Evolutionary conservation across 2,329 filamentous ascomycete genomes (phyloP).

Genomic region (Stachybotrys chartarum): DNA sequence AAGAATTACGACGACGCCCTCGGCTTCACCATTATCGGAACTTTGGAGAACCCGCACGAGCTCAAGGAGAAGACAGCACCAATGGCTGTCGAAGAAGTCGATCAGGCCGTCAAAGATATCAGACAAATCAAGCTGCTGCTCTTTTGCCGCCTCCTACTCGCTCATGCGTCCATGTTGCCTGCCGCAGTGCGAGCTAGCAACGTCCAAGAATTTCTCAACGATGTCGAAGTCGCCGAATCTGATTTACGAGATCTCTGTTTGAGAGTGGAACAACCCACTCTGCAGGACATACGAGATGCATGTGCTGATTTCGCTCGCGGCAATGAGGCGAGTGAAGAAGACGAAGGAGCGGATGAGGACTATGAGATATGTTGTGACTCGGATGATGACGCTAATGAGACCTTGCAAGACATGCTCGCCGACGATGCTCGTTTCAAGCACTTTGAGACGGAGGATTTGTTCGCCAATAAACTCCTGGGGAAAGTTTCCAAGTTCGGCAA

Average conservation of each 20-base stretch:
- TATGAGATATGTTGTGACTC: not conserved
- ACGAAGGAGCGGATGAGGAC: slow-evolving; percentile 3
- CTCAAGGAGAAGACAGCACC: slow-evolving; percentile 16
- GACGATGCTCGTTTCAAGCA: slow-evolving; percentile 9
- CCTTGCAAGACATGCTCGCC: slow-evolving; percentile 10
- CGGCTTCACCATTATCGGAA: slow-evolving; percentile 15
- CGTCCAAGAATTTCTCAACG: slow-evolving; percentile 17
- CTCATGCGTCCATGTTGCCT: slow-evolving; percentile 16
- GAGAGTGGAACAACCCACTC: slow-evolving; percentile 16
- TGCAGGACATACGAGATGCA: slow-evolving; percentile 19
- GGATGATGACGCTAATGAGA: slow-evolving; percentile 11
- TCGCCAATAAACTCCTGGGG: slow-evolving; percentile 6
- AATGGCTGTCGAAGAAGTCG: slow-evolving; percentile 15
- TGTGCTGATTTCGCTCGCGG: slow-evolving; percentile 20
- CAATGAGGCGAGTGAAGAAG: slow-evolving; percentile 9
- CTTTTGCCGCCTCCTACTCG: slow-evolving; percentile 17
- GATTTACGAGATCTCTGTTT: slow-evolving; percentile 19
- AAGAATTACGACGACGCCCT: slow-evolving; percentile 12
- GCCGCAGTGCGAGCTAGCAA: slow-evolving; percentile 14
- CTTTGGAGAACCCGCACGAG: slow-evolving; percentile 15
- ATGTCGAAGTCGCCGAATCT: slow-evolving; percentile 13
- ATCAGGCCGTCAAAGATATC: slow-evolving; percentile 13
- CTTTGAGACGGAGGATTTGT: slow-evolving; percentile 15
- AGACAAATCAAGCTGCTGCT: slow-evolving; percentile 19
- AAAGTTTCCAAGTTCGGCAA: not conserved